Evolutionary conservation across 1,284 basidiomycete species (phyloP).

Genomic region (Heterobasidion occidentale): DNA sequence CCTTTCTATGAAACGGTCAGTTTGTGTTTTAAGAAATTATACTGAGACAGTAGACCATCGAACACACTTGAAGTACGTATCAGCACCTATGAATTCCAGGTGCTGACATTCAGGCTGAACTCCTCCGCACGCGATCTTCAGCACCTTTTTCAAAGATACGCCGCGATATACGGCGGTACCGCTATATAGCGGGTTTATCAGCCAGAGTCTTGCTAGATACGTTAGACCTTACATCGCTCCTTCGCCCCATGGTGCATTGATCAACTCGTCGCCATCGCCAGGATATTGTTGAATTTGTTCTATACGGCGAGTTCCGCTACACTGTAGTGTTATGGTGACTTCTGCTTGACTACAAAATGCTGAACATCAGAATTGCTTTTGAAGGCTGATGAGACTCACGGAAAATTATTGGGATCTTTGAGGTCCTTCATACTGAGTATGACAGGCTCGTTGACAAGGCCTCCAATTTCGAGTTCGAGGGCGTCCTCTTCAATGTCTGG

Average conservation of each 20-base stretch:
- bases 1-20: constrained; percentile 18
- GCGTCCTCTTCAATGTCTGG: constrained; percentile 36
- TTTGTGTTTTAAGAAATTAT: too few relatives aligned
- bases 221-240: constrained; percentile 37
- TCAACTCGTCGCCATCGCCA: constrained; percentile 50
- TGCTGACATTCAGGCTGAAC: constrained; percentile 40
- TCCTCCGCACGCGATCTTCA: constrained; percentile 45
- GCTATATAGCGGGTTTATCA: not conserved
- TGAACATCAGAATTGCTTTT: not conserved
- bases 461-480: constrained; percentile 40
- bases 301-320: constrained; percentile 44
- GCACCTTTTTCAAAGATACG: constrained; percentile 44
- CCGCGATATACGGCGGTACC: constrained; percentile 18
- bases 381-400: constrained; percentile 23
- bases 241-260: constrained; percentile 50
- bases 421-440: constrained; percentile 38
- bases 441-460: constrained; percentile 36
- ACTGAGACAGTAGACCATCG: constrained; percentile 12
- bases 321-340: constrained; percentile 46
- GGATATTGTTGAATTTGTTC: constrained; percentile 48
- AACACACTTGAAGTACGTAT: constrained; percentile 46
- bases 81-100: constrained; percentile 49
- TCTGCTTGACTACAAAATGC: constrained; percentile 31
- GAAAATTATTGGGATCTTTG: constrained; percentile 36
- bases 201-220: not conserved